phyloP scores from a whole-genome alignment of 345 rosid species.

The Eucalyptus virginea region DNA sequence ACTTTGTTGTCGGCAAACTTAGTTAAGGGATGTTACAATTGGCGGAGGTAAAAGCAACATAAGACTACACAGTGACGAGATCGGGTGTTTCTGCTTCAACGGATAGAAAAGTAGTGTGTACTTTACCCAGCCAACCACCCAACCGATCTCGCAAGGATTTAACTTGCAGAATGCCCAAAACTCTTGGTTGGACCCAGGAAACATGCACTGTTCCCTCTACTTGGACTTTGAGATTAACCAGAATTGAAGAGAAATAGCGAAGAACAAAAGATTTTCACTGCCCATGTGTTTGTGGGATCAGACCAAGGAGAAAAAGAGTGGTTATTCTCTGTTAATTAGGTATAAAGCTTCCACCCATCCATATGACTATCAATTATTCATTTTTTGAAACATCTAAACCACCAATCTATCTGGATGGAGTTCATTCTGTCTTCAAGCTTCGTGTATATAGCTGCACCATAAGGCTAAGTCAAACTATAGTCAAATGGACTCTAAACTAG shows the following conservation, averaged over 20 bases:
- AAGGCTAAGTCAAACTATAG: neutral
- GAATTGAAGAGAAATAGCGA: neutral
- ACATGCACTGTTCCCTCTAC: slow-evolving; percentile 76
- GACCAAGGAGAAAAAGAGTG: too few species aligned
- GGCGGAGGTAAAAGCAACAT: neutral
- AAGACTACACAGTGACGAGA: slow-evolving; percentile 49
- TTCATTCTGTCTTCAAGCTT: neutral
- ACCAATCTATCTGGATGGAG: neutral
- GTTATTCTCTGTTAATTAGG: neutral
- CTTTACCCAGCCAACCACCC: slow-evolving; percentile 51
- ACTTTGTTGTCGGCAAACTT: neutral
- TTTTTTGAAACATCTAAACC: neutral
- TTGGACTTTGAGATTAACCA: slow-evolving; percentile 3
- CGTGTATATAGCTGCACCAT: neutral
- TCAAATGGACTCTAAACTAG: neutral
- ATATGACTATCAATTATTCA: neutral
- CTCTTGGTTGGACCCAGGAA: slow-evolving; percentile 20
- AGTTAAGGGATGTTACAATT: neutral
- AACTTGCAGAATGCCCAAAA: slow-evolving; percentile 78
- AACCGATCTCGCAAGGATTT: slow-evolving; percentile 65
- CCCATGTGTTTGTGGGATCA: neutral
- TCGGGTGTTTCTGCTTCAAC: slow-evolving; percentile 92
- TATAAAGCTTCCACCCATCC: neutral
- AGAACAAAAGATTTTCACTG: accelerated
- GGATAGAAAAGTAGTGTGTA: slow-evolving; percentile 14